Percentiles rank a stretch among this genome's conserved stretches.
Conservation (phyloP, 345 rosid genomes). For the Eucalyptus shirleyi region DNA sequence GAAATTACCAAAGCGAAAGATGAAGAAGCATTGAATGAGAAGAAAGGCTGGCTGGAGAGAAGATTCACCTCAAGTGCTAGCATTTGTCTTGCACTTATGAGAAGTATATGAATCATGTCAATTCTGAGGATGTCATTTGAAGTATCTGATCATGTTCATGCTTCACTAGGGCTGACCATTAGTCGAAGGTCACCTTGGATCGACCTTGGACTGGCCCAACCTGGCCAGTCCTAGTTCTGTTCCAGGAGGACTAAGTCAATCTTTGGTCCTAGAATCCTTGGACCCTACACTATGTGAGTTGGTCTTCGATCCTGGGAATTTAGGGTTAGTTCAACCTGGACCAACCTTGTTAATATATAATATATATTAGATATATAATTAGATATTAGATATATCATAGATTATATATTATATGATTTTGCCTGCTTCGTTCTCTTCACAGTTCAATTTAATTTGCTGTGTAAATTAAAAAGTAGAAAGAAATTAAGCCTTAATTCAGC, state of each 20-base stretch:
- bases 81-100: neutral
- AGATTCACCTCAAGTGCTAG: neutral
- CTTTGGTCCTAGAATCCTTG: too few species aligned
- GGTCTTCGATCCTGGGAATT: fast-evolving
- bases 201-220: too few species aligned
- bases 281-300: fast-evolving
- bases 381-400: too few species aligned
- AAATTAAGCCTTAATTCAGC: too few species aligned
- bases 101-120: neutral
- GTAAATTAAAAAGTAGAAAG: too few species aligned
- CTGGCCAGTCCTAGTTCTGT: fast-evolving
- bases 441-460: too few species aligned
- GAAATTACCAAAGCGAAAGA: neutral
- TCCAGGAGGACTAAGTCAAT: fast-evolving
- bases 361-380: too few species aligned
- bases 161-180: neutral
- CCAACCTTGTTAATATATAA: too few species aligned
- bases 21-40: neutral
- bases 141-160: neutral
- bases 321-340: fast-evolving
- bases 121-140: neutral
- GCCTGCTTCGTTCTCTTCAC: fast-evolving
- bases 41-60: neutral
- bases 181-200: fast-evolving
- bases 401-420: too few species aligned